Base-by-base conservation (phyloP, 2,329 filamentous ascomycete genomes). In the Basipetospora chlamydospora region DNA sequence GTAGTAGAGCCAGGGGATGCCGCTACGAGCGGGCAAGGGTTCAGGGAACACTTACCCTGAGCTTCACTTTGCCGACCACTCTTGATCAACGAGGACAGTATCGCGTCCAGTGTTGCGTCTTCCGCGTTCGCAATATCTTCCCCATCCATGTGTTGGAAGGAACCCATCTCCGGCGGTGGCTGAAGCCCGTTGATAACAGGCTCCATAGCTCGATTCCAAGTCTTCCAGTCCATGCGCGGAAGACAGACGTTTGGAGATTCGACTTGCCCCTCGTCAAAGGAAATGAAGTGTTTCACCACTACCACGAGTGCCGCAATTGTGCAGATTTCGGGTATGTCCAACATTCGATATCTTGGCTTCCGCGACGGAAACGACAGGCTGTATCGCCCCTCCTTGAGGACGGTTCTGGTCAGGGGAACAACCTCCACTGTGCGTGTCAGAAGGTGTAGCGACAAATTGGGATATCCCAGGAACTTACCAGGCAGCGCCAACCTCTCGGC, bases 201-300 rank as follows among this genome's bases (percentile, higher is more conserved):
- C 26, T 11, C n/a, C 34, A 29, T 22, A 7, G 26, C 8, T 7
- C 30, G 18, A 12, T 61, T 58, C 88, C 88, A 96, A 21, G 55
- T 56, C 1, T 55, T 43, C 88, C 88, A 96, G 49, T 88, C 62
- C 38, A 95, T 46, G 20, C 23, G 35, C 28, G 49, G 42, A 36
- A 51, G 15, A 25, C 20, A 59, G 44, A 13, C 26, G 28, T 11
- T 25, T 20, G 11, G n/a, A 17, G 25, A 37, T 13, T 61, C 63
- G 25, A 50, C 54, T 6, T 66, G 68, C 44, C 63, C 48, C 16
- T 61, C 59, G 17, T 37, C 47, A 30, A 94, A 73, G 0, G 88
- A 84, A 47, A 84, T 86, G 15, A 80, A 63, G 3, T 94, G 54
- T 47, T 95, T 95, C 3, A 80, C 75, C 4, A 80, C 74, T 11